These are phyloP conservation scores for Rubus parviflorus DNA, from an alignment of 306 rosid genomes.

Conservation along the genomic window DNA sequence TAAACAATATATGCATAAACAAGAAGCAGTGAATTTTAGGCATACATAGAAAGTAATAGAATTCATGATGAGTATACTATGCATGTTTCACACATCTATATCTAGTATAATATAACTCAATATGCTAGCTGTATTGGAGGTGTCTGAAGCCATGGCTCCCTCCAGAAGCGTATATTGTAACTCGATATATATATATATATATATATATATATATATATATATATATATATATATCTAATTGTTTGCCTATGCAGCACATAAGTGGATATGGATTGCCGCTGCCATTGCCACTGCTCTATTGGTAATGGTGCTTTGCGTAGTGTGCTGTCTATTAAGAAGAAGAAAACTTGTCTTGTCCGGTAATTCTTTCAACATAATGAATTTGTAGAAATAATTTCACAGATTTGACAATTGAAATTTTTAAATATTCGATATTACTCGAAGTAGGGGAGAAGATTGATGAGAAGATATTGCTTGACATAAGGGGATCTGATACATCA, in stretches of 20 bases:
- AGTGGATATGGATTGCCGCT: slow-evolving; percentile 15
- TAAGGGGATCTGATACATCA: background rate
- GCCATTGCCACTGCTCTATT: background rate
- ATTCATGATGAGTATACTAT: too few species aligned
- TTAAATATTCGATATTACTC: background rate
- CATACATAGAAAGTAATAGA: too few species aligned
- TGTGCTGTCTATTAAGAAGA: background rate
- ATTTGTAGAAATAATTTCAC: background rate
- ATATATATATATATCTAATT: background rate
- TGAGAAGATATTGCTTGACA: background rate
- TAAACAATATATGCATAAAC: too few species aligned
- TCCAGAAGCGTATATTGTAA: background rate
- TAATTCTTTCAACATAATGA: background rate
- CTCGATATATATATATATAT: background rate
- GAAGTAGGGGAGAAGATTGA: background rate
- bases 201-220: too few species aligned
- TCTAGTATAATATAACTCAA: background rate
- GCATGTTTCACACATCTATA: background rate
- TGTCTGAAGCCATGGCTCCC: background rate
- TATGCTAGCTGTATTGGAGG: background rate
- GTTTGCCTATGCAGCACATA: background rate
- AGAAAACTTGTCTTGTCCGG: background rate
- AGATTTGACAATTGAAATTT: background rate
- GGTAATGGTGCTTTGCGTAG: background rate
- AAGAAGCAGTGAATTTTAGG: too few species aligned